phyloP scores from a whole-genome alignment of 371 early-diverging fungal genomes.

The Haplosporangium sp. region DNA sequence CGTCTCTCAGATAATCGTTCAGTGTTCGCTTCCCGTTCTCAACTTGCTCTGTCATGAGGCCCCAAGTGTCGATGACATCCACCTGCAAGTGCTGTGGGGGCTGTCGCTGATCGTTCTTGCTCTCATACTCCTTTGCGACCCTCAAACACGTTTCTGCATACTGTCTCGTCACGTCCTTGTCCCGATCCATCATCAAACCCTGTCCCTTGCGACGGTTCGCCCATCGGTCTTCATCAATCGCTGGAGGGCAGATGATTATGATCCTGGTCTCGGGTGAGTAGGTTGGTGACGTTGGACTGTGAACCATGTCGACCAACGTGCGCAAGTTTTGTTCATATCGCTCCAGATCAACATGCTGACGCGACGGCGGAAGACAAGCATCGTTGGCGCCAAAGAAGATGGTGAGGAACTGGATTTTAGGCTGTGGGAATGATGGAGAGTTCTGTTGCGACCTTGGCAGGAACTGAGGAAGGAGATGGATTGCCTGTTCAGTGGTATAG shows the following conservation, averaged over 20 bases:
- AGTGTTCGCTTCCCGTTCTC: conserved; percentile 10
- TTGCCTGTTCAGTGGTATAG: conserved; percentile 79
- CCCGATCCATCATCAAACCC: conserved; percentile 62
- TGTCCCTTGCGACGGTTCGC: conserved; percentile 47
- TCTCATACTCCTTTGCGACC: conserved; percentile 60
- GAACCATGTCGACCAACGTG: conserved; percentile 65
- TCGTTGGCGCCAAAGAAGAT: conserved; percentile 92
- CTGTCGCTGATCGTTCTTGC: conserved; percentile 8
- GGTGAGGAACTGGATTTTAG: conserved; percentile 68
- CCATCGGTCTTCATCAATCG: conserved; percentile 73
- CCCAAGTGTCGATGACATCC: conserved; percentile 40
- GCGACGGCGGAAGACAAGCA: conserved; percentile 62
- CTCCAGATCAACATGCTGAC: conserved; percentile 75
- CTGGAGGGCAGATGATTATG: conserved; percentile 83
- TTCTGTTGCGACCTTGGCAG: conserved; percentile 59
- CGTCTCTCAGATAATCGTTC: conserved; percentile 67
- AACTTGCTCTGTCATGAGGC: conserved; percentile 17
- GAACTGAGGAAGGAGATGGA: conserved; percentile 67
- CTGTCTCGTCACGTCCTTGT: conserved; percentile 53
- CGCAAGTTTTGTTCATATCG: conserved; percentile 69
- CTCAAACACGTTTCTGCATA: conserved; percentile 71
- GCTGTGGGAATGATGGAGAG: conserved; percentile 8
- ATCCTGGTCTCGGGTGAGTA: conserved; percentile 69
- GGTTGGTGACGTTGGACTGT: conserved; percentile 59
- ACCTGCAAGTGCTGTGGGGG: conserved; percentile 14